phyloP scores from a whole-genome alignment of 75 land plant genomes.

The Pinus taeda region DNA sequence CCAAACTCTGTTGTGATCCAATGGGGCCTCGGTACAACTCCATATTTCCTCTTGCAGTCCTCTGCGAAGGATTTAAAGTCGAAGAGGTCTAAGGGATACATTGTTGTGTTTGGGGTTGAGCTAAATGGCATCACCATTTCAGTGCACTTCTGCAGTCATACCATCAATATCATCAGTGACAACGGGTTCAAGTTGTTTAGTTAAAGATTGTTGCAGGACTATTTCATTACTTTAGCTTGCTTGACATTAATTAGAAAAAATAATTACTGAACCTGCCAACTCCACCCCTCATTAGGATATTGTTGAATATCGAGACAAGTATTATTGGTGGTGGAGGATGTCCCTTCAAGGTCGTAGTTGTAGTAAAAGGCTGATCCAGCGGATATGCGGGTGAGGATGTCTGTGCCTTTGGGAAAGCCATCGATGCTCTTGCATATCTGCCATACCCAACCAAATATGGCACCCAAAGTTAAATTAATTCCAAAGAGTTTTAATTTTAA shows the following conservation, averaged over 20 bases:
- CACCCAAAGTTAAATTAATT: too few relatives aligned
- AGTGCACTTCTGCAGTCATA: constrained; percentile 36
- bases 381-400: constrained; percentile 29
- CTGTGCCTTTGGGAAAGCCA: constrained; percentile 25
- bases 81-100: constrained; percentile 39
- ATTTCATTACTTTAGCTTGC: not conserved
- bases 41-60: constrained; percentile 12
- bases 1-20: not conserved
- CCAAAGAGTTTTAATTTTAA: too few relatives aligned
- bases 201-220: too few relatives aligned
- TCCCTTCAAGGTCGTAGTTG: constrained; percentile 5
- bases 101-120: constrained; percentile 26
- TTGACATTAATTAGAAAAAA: not conserved
- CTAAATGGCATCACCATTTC: constrained; percentile 75
- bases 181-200: not conserved
- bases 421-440: constrained; percentile 44
- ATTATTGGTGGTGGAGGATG: not conserved
- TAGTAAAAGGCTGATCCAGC: constrained; percentile 30
- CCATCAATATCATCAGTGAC: too few relatives aligned
- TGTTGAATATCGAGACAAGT: not conserved
- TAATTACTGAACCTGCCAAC: not conserved
- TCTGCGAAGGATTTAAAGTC: constrained; percentile 15
- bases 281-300: not conserved
- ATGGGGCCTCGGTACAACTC: not conserved
- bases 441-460: not conserved